phyloP scores from a whole-genome alignment of 257 asterid species.

The Salvia miltiorrhiza region DNA sequence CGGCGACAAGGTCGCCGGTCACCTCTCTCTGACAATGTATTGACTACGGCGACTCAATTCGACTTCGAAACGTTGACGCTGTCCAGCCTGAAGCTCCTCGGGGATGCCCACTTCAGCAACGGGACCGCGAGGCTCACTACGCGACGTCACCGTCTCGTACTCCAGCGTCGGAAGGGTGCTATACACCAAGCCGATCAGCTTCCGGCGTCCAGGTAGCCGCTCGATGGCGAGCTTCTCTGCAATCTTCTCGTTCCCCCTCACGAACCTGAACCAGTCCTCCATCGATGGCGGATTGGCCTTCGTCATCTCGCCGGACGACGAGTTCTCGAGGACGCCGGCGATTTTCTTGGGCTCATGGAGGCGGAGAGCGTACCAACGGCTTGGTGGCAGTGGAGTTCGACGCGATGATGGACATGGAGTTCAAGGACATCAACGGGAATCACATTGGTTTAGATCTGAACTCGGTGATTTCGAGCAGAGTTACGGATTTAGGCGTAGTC shows the following conservation, averaged over 20 bases:
- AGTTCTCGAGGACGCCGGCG: constrained; percentile 71
- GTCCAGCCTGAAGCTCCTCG: constrained; percentile 64
- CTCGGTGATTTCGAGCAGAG: constrained; percentile 60
- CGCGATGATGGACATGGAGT: constrained; percentile 76
- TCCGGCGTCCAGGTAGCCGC: constrained; percentile 46
- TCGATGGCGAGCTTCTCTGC: constrained; percentile 66
- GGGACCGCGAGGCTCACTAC: constrained; percentile 67
- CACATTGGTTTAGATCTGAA: constrained; percentile 84
- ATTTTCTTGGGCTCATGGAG: constrained; percentile 55
- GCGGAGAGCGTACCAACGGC: constrained; percentile 38
- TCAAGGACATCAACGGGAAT: constrained; percentile 70
- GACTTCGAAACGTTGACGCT: constrained; percentile 64
- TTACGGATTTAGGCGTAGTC: constrained; percentile 44
- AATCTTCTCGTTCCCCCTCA: constrained; percentile 70
- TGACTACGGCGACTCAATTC: constrained; percentile 35
- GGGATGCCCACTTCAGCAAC: constrained; percentile 77
- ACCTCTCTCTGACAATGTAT: constrained; percentile 16
- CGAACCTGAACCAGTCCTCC: constrained; percentile 72
- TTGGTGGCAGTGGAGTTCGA: constrained; percentile 81
- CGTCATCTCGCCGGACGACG: constrained; percentile 63
- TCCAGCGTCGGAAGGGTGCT: constrained; percentile 76
- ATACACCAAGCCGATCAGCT: constrained; percentile 62
- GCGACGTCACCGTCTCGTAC: constrained; percentile 69
- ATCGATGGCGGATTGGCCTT: constrained; percentile 92
- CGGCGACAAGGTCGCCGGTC: no score